Evolutionary conservation across 768 basidiomycete species (phyloP).

Genomic region (Multifurca ochricompacta): DNA sequence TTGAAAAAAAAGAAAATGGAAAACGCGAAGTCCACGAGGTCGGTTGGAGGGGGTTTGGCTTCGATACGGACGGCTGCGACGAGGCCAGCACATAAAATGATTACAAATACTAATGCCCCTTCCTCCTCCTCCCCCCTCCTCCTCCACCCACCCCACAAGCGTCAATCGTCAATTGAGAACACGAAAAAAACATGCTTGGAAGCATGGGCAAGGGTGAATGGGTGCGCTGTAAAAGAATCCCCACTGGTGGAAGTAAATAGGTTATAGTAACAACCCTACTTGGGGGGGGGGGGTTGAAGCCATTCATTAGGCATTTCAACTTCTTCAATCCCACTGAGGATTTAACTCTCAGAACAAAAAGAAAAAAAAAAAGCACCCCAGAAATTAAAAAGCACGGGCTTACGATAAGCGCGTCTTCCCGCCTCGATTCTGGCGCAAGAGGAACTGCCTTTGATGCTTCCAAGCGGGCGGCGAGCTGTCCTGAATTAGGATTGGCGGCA

Average conservation of each 20-base stretch:
- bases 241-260: constrained; percentile 8
- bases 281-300: neutral
- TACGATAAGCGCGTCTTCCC: constrained; percentile 39
- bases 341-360: constrained; percentile 25
- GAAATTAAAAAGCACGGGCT: constrained; percentile 25
- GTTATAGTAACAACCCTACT: constrained; percentile 5
- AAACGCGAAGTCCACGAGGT: constrained; percentile 18
- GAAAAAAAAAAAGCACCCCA: constrained; percentile 9
- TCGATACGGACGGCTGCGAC: constrained; percentile 2
- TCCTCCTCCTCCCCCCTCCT: no score
- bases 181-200: constrained; percentile 7
- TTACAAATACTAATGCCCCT: constrained; percentile 13
- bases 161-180: constrained; percentile 9
- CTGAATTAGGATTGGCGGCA: constrained; percentile 39
- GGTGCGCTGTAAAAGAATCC: constrained; percentile 10
- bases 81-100: constrained; percentile 3
- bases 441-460: constrained; percentile 33
- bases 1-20: no score
- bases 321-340: constrained; percentile 37
- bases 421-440: constrained; percentile 32
- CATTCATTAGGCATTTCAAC: constrained; percentile 10
- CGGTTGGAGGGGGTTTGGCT: neutral
- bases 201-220: neutral
- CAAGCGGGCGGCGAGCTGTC: constrained; percentile 36
- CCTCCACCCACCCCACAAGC: no score